A percentile compares a stretch with the other conserved stretches of the same genome.
Evolutionary conservation across 2,329 filamentous ascomycete genomes (phyloP).

Genomic region (Fusarium nurragi): DNA sequence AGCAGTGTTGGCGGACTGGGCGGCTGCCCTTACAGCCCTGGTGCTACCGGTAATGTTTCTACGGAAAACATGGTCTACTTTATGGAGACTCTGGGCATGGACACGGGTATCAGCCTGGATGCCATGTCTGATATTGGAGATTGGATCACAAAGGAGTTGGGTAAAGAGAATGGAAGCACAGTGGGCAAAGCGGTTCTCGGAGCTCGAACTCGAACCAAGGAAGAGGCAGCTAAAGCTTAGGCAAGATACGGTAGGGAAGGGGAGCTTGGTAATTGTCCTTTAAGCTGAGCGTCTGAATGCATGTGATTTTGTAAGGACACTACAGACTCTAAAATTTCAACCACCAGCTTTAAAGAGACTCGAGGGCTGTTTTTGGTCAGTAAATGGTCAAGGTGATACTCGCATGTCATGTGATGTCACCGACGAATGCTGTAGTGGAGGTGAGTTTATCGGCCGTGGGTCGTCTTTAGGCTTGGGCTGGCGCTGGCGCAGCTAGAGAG

Average conservation of each 20-base stretch:
- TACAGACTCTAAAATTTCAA: not conserved
- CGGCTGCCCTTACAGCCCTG: constrained; percentile 85
- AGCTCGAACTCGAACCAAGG: constrained; percentile 50
- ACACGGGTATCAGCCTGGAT: constrained; percentile 77
- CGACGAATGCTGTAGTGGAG: constrained; percentile 22
- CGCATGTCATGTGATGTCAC: constrained; percentile 55
- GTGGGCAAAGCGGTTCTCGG: constrained; percentile 73
- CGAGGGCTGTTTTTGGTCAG: not conserved
- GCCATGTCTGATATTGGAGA: constrained; percentile 73
- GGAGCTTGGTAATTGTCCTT: not conserved
- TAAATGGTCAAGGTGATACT: not conserved
- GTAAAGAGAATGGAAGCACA: constrained; percentile 69
- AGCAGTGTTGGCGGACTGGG: constrained; percentile 82
- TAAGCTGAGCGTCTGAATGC: not conserved
- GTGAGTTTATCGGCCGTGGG: constrained; percentile 43
- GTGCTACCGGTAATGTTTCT: constrained; percentile 85
- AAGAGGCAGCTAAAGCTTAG: constrained; percentile 36
- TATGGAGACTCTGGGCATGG: constrained; percentile 76
- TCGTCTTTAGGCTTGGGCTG: constrained; percentile 40
- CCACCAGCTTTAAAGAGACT: not conserved
- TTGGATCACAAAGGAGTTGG: constrained; percentile 75
- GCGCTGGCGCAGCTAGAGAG: constrained; percentile 38
- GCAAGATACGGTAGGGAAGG: not conserved
- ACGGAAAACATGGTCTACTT: constrained; percentile 87
- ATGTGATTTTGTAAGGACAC: not conserved